Percentiles rank a stretch among this genome's conserved stretches.
phyloP scores from a whole-genome alignment of 2,329 filamentous ascomycete genomes.

The Nannizzia gypsea region DNA sequence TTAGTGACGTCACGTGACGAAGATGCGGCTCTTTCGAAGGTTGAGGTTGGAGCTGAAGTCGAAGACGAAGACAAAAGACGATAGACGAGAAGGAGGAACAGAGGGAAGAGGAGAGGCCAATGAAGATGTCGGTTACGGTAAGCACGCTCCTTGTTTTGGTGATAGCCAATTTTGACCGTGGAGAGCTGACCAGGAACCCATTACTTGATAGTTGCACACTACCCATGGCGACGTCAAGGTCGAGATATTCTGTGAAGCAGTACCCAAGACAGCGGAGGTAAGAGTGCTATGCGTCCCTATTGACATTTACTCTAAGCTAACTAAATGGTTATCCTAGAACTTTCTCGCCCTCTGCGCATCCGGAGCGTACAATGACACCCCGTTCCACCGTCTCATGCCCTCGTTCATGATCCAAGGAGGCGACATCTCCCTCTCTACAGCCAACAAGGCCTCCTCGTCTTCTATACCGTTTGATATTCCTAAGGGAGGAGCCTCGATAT shows the following conservation, averaged over 20 bases:
- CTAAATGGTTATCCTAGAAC: slow-evolving; percentile 34
- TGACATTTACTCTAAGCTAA: not conserved
- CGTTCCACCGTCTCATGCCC: slow-evolving; percentile 52
- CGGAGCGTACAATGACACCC: slow-evolving; percentile 47
- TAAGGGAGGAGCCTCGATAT: slow-evolving; percentile 47
- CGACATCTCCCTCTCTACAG: slow-evolving; percentile 34
- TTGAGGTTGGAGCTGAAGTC: not conserved
- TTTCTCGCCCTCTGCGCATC: slow-evolving; percentile 55
- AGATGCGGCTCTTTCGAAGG: not conserved
- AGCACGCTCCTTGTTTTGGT: not conserved
- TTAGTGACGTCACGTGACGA: not conserved
- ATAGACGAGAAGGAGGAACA: not conserved
- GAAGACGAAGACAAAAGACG: not conserved
- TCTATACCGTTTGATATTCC: slow-evolving; percentile 37
- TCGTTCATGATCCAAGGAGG: slow-evolving; percentile 55
- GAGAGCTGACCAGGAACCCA: not conserved
- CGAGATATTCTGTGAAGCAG: slow-evolving; percentile 89
- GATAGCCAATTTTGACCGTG: not conserved
- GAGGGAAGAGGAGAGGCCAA: not conserved
- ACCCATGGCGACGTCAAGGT: slow-evolving; percentile 83
- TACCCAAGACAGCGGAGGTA: slow-evolving; percentile 83
- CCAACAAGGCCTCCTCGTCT: slow-evolving; percentile 30
- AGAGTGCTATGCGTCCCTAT: slow-evolving; percentile 12
- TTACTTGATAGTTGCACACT: slow-evolving; percentile 55
- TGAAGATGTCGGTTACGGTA: slow-evolving; percentile 14